Evolutionary conservation across 352 stramenopile genomes (phyloP), one percentile per base, ranked within the genome.

Genomic region (Globisporangium orthogonon): DNA sequence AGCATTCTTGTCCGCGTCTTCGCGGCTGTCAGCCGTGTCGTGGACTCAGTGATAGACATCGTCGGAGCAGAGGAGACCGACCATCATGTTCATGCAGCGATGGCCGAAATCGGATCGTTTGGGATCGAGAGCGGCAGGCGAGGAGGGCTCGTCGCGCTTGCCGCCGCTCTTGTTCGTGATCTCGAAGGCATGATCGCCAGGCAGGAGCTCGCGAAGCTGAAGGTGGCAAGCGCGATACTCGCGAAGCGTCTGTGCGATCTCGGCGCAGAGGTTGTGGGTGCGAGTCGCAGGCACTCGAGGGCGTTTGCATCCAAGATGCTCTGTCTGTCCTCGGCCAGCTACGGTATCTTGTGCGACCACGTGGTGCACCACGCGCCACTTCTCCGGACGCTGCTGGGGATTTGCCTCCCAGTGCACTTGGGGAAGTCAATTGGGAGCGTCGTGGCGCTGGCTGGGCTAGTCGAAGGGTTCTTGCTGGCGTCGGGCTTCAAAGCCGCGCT

Each of bases 331-430:
- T 61, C 49, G 1, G 23, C 68, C 28, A 72, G 65, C 4, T 86
- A 87, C 46, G 63, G 65, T 30, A 60, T 86, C 13, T 39, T 91
- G 50, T 87, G 78, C 44, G 76, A 88, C 7, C 80, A 91, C 54
- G 74, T 82, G 7, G 74, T 91, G 14, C 78, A 83, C 56, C 79
- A 87, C 33, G 52, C 63, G 14, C 73, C 69, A 15, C 65, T 91
- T 10, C 65, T 91, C 52, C 77, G 74, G 48, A 58, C 70, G 23
- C 60, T 89, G 6, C 54, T 86, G 28, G 66, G 48, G 39, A 69
- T 85, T 33, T 73, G 65, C 41, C 52, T 85, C 4, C 63, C 73
- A n/a, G 54, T 44, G 31, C 51, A 73, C 10, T 37, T 69, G n/a
- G 63, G 52, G 1, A 61, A 58, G 23, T 48, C 53, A 2, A 51